Base-by-base conservation (phyloP, 768 basidiomycete species). In the Suillus hirtellus region DNA sequence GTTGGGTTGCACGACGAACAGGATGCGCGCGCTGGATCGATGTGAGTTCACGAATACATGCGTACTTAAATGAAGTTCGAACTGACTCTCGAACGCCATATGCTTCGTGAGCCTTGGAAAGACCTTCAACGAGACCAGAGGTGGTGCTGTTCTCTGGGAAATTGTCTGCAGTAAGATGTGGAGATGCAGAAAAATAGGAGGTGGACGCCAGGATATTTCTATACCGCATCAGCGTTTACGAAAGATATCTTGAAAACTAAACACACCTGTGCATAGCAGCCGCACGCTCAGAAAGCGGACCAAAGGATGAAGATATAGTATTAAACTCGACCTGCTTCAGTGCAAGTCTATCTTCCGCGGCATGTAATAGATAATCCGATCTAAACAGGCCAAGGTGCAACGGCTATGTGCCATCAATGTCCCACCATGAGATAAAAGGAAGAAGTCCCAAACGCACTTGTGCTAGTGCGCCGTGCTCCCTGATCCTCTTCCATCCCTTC, bases 241-340 rank as follows among this genome's bases (percentile, higher is more conserved):
- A 58, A 40, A 3, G 11, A 15, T 24, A 37, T 7, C 14, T 4
- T 9, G 12, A 35, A 43, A 17, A 4, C n/a, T 35, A 5, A 44
- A 60, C 78, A 56, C 67, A 95, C 93, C 88, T 82, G 76, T 99
- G 96, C 72, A 98, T 73, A 27, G 86, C 84, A 4, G 89, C 81
- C 11, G 82, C 79, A 43, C 80, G 81, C 65, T 91, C 80, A 0
- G 92, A 92, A 15, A 98, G 80, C 1, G 88, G 71, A 0, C 95
- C 96, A 73, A 98, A 96, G 0, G 95, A 95, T 0, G 89, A 86
- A 2, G 95, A 93, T 66, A 98, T 96, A 10, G 96, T 97, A 72
- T 99, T 99, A 78, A 98, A 97, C 74, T 99, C 96, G 47, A 99
- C 96, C 76, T 99, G 96, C 73, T 95, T 96, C 66, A 99, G 75